These are phyloP conservation scores for Arthrobotrys iridis DNA, from an alignment of 2,329 filamentous ascomycete genomes.

Conservation along the genomic window DNA sequence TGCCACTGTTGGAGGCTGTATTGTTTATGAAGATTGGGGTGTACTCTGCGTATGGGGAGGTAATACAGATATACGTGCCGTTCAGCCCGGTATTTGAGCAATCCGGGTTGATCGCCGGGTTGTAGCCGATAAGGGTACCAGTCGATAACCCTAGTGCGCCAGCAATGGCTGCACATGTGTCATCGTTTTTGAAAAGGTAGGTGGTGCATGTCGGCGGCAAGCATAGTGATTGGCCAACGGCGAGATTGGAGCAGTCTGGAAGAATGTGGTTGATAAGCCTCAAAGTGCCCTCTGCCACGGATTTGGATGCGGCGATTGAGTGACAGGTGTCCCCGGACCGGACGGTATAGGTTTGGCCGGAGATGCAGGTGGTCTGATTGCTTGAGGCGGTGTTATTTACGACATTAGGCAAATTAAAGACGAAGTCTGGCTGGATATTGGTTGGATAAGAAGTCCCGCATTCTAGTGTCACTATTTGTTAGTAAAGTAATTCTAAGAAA, in stretches of 20 bases:
- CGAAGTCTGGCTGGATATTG: neutral
- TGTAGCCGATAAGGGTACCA: neutral
- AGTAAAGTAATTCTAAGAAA: too few relatives aligned
- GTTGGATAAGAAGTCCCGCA: neutral
- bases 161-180: neutral
- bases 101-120: neutral
- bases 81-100: slow-evolving; percentile 4
- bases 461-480: too few relatives aligned
- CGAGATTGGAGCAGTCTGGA: neutral
- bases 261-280: slow-evolving; percentile 1
- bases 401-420: neutral
- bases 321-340: neutral
- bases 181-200: neutral
- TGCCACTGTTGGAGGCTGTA: neutral
- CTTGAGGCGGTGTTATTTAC: neutral
- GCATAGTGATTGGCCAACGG: neutral
- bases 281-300: neutral
- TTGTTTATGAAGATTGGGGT: neutral
- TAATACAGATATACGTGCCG: slow-evolving; percentile 1
- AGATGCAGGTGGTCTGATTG: neutral
- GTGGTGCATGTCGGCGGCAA: neutral
- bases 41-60: slow-evolving; percentile 1
- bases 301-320: slow-evolving; percentile 1
- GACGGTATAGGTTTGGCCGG: neutral
- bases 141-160: neutral